A percentile compares a stretch with the other conserved stretches of the same genome.
These are phyloP conservation scores for Thecaphora frezii DNA, from an alignment of 1,284 basidiomycete genomes.

Conservation along the genomic window DNA sequence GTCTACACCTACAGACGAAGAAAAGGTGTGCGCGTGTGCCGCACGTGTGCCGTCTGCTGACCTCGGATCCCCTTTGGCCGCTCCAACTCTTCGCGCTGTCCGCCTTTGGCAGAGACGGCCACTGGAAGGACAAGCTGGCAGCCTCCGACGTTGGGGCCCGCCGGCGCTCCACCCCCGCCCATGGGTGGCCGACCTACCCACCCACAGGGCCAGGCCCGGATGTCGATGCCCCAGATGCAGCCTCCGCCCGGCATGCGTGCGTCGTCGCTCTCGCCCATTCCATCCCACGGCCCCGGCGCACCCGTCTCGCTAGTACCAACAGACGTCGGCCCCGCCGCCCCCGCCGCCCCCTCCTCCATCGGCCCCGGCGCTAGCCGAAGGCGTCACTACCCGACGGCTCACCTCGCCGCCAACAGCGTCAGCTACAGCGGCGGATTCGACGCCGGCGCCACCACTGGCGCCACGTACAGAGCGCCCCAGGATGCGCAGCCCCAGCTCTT, in stretches of 20 bases:
- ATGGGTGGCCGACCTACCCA: conserved; percentile 49
- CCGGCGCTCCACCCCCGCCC: conserved; percentile 12
- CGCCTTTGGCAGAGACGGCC: conserved; percentile 41
- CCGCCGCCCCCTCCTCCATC: conserved; percentile 58
- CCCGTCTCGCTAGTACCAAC: conserved; percentile 19
- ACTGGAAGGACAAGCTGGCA: conserved; percentile 60
- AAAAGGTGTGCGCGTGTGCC: no score
- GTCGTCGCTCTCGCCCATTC: conserved; percentile 28
- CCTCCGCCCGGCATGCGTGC: conserved; percentile 41
- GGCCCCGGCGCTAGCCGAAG: conserved; percentile 59
- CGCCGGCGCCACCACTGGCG: conserved; percentile 61
- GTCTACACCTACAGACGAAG: no score
- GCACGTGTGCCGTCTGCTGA: no score
- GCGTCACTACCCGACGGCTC: conserved; percentile 62
- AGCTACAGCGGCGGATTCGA: conserved; percentile 59
- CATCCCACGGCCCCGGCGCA: conserved; percentile 28
- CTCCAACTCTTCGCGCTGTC: no score
- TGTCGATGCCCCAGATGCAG: conserved; percentile 56
- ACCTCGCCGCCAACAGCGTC: conserved; percentile 56
- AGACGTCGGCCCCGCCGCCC: conserved; percentile 14
- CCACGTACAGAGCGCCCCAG: conserved; percentile 25
- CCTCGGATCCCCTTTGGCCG: no score
- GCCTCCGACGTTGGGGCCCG: conserved; percentile 41
- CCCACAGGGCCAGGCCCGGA: conserved; percentile 49
- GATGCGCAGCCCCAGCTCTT: conserved; percentile 36